phyloP scores from a whole-genome alignment of 2,329 filamentous ascomycete genomes.

The Fusarium pseudocircinatum region DNA sequence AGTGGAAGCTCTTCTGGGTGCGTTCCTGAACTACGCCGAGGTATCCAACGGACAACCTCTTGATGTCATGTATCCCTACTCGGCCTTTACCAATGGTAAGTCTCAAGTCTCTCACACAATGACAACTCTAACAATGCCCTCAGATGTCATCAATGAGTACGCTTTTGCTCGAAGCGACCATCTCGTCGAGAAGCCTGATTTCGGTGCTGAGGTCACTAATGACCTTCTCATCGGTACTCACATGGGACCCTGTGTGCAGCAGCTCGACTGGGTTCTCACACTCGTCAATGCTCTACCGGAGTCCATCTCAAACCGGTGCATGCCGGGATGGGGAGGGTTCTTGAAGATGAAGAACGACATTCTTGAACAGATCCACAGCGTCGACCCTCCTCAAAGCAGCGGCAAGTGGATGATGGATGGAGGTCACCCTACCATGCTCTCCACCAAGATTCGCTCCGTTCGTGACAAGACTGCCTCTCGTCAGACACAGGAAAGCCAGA shows the following conservation, averaged over 20 bases:
- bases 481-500: conserved; percentile 52
- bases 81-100: conserved; percentile 52
- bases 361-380: conserved; percentile 48
- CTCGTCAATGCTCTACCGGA: conserved; percentile 50
- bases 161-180: conserved; percentile 50
- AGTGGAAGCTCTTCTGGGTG: conserved; percentile 47
- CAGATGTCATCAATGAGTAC: conserved; percentile 54
- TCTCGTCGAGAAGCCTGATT: conserved; percentile 48
- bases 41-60: conserved; percentile 42
- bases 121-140: neutral
- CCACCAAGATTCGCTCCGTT: conserved; percentile 45
- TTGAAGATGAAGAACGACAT: conserved; percentile 53
- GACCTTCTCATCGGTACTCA: conserved; percentile 51
- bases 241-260: conserved; percentile 50
- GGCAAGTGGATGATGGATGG: conserved; percentile 48
- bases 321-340: conserved; percentile 51
- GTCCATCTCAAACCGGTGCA: conserved; percentile 47
- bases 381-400: conserved; percentile 48
- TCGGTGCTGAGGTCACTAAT: conserved; percentile 50
- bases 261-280: conserved; percentile 49
- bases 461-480: conserved; percentile 48
- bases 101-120: neutral
- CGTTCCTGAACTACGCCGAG: conserved; percentile 44
- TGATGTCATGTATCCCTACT: conserved; percentile 51
- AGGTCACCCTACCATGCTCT: conserved; percentile 50